These are phyloP conservation scores for Aureobasidium sp. DNA, from an alignment of 2,329 filamentous ascomycete genomes.

Conservation along the genomic window DNA sequence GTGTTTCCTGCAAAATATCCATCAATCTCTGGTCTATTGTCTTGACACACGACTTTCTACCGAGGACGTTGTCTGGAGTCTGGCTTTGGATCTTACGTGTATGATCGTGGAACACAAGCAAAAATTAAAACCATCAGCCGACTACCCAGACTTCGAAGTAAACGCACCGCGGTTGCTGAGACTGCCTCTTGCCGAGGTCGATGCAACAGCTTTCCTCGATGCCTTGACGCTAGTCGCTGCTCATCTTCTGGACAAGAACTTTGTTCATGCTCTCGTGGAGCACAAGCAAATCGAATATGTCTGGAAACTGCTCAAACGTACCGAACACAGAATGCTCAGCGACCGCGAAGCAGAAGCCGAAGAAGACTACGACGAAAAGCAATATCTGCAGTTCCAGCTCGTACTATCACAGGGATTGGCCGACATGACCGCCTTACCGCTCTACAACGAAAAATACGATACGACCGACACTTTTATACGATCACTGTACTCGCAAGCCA, in stretches of 20 bases:
- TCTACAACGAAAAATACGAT: slow-evolving; percentile 4
- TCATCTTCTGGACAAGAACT: slow-evolving; percentile 12
- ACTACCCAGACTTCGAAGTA: not conserved
- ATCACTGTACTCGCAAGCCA: slow-evolving; percentile 8
- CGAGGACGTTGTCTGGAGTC: slow-evolving; percentile 7
- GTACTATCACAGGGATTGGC: slow-evolving; percentile 6
- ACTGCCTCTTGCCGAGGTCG: slow-evolving; percentile 14
- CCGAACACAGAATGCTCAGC: slow-evolving; percentile 7
- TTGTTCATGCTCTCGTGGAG: slow-evolving; percentile 8
- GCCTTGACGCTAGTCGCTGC: slow-evolving; percentile 10
- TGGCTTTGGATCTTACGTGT: slow-evolving; percentile 6
- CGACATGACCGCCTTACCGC: slow-evolving; percentile 7
- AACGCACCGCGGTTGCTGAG: not conserved
- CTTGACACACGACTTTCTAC: not conserved
- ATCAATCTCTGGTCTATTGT: slow-evolving; percentile 13
- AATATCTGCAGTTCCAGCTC: slow-evolving; percentile 11
- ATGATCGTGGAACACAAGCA: slow-evolving; percentile 8
- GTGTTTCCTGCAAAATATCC: slow-evolving; percentile 13
- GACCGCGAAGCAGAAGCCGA: not conserved
- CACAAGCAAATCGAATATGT: slow-evolving; percentile 5
- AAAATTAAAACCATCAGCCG: not conserved
- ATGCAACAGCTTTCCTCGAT: slow-evolving; percentile 15
- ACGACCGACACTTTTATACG: not conserved
- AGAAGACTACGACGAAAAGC: slow-evolving; percentile 11
- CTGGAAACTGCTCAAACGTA: slow-evolving; percentile 14